Percentiles rank a stretch among this genome's conserved stretches.
These are phyloP conservation scores for Amylocarpus encephaloides DNA, from an alignment of 2,329 filamentous ascomycete species.

Conservation along the genomic window DNA sequence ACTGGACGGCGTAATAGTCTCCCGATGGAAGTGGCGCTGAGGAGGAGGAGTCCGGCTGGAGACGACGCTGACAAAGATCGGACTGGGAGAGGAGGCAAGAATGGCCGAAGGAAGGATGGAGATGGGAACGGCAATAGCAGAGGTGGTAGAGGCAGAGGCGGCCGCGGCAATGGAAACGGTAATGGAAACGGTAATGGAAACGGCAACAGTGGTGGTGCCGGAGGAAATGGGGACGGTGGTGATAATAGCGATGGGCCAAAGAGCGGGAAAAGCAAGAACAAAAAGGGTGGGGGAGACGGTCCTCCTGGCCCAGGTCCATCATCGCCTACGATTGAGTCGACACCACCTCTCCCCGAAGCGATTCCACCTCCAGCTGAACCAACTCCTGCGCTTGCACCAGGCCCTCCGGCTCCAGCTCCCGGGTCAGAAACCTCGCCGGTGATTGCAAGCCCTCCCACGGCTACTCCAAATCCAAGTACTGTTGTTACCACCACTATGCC, in stretches of 20 bases:
- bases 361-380: not conserved
- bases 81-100: not conserved
- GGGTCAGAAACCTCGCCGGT: not conserved
- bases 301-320: not conserved
- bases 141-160: not conserved
- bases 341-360: not conserved
- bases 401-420: not conserved
- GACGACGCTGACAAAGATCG: not conserved
- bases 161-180: slow-evolving; percentile 5
- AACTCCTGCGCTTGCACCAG: too few species aligned
- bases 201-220: not conserved
- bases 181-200: slow-evolving; percentile 2
- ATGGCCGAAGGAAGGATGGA: not conserved
- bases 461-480: slow-evolving; percentile 1
- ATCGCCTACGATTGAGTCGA: not conserved
- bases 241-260: not conserved
- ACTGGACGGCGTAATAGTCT: slow-evolving; percentile 12
- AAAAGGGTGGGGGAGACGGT: not conserved
- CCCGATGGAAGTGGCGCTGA: not conserved
- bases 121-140: not conserved
- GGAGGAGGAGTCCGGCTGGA: slow-evolving; percentile 7
- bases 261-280: not conserved
- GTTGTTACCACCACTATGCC: slow-evolving; percentile 10
- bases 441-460: not conserved
- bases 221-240: slow-evolving; percentile 2